phyloP scores from a whole-genome alignment of 1,284 basidiomycete species.

The Trametes versicolor region DNA sequence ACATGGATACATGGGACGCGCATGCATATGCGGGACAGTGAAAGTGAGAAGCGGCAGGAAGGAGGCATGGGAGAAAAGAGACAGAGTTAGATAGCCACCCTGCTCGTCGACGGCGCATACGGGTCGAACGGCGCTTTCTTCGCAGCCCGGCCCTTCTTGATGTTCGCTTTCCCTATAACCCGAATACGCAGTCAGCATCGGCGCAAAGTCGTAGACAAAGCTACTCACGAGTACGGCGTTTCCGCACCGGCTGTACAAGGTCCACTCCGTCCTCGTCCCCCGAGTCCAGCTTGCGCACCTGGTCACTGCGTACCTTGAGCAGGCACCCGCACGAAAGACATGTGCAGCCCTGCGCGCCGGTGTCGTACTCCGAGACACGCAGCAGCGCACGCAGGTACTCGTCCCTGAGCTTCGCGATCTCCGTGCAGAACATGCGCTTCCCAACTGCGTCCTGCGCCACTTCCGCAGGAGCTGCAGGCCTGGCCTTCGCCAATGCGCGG shows the following conservation, averaged over 20 bases:
- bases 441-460: not conserved
- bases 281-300: constrained; percentile 16
- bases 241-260: not conserved
- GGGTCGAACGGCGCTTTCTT: constrained; percentile 23
- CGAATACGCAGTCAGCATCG: not conserved
- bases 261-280: constrained; percentile 19
- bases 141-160: constrained; percentile 17
- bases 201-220: not conserved
- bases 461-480: not conserved
- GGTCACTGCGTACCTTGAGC: constrained; percentile 13
- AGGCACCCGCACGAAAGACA: constrained; percentile 29
- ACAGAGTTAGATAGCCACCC: constrained; percentile 14
- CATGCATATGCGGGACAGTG: not conserved
- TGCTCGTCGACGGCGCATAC: constrained; percentile 32
- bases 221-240: constrained; percentile 28
- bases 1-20: not conserved
- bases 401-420: constrained; percentile 32
- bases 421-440: constrained; percentile 24
- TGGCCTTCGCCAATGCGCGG: constrained; percentile 2
- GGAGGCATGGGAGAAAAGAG: not conserved
- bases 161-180: constrained; percentile 22
- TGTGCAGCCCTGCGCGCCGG: constrained; percentile 18
- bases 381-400: constrained; percentile 29
- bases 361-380: constrained; percentile 18
- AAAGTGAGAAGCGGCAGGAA: not conserved